Conservation (phyloP, 495 filamentous ascomycete species). For the Penicillium macrosclerotiorum region DNA sequence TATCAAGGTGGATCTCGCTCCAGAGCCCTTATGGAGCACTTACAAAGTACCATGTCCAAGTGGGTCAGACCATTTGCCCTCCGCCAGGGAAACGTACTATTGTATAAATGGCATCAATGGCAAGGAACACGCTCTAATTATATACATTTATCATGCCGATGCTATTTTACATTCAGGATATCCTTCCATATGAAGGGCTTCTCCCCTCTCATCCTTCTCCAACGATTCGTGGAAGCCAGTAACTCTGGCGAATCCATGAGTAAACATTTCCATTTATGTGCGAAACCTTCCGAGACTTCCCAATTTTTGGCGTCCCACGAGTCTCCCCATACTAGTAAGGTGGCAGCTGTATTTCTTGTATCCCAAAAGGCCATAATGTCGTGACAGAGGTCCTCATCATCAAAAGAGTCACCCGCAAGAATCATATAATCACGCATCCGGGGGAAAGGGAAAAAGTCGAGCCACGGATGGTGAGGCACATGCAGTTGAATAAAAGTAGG, state of each 20-base stretch:
- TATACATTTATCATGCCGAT: neutral
- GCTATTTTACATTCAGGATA: neutral
- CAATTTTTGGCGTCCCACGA: constrained; percentile 42
- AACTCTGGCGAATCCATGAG: constrained; percentile 37
- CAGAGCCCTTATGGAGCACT: too few relatives aligned
- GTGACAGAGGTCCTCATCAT: constrained; percentile 25
- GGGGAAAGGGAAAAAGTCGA: constrained; percentile 33
- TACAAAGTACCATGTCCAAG: too few relatives aligned
- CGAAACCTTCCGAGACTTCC: constrained; percentile 44
- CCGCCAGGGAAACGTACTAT: too few relatives aligned
- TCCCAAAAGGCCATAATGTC: constrained; percentile 29
- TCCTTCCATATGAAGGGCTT: constrained; percentile 12
- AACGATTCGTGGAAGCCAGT: constrained; percentile 40
- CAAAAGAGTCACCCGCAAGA: constrained; percentile 12
- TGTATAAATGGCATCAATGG: too few relatives aligned
- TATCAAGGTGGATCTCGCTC: too few relatives aligned
- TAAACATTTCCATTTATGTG: constrained; percentile 41
- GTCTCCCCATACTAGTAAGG: constrained; percentile 44
- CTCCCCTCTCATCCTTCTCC: constrained; percentile 37
- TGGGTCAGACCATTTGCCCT: too few relatives aligned
- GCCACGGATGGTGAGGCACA: constrained; percentile 30
- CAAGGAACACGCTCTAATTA: too few relatives aligned
- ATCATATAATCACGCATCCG: constrained; percentile 29
- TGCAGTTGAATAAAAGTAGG: constrained; percentile 23
- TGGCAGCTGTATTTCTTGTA: constrained; percentile 9